A percentile compares a stretch with the other conserved stretches of the same genome.
Evolutionary conservation across 305 asterid genomes (phyloP).

Genomic region (Striga hermonthica): DNA sequence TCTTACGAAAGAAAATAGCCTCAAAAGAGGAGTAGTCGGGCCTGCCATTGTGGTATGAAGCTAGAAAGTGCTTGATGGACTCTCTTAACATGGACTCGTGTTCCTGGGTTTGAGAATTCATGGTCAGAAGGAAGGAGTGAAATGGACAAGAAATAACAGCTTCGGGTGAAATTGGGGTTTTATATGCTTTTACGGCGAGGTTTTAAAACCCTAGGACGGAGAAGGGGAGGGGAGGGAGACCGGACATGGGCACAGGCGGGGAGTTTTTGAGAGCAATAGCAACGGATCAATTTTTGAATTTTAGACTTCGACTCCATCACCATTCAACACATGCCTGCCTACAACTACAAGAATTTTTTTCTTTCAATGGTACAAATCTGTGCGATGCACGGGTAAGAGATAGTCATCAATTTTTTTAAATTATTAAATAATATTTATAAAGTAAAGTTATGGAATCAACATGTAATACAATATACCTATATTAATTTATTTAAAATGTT

Average conservation of each 20-base stretch:
- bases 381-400: too few relatives aligned
- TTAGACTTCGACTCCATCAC: too few relatives aligned
- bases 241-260: constrained; percentile 15
- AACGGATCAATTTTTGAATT: constrained; percentile 37
- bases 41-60: constrained; percentile 49
- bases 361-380: too few relatives aligned
- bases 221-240: not conserved
- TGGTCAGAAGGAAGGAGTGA: constrained; percentile 17
- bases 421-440: too few relatives aligned
- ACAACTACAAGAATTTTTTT: too few relatives aligned
- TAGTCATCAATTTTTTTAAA: too few relatives aligned
- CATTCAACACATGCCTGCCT: too few relatives aligned
- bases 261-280: constrained; percentile 11
- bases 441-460: too few relatives aligned
- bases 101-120: constrained; percentile 38
- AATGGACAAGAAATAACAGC: constrained; percentile 3
- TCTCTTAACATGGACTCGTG: constrained; percentile 59
- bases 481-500: too few relatives aligned
- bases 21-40: constrained; percentile 62
- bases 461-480: too few relatives aligned
- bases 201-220: constrained; percentile 40
- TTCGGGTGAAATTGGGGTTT: constrained; percentile 16
- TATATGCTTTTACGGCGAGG: constrained; percentile 26
- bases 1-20: constrained; percentile 70
- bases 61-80: constrained; percentile 60